Percentiles rank a stretch among this genome's conserved stretches.
phyloP scores from a whole-genome alignment of 306 rosid genomes.

The Inga leiocalycina region DNA sequence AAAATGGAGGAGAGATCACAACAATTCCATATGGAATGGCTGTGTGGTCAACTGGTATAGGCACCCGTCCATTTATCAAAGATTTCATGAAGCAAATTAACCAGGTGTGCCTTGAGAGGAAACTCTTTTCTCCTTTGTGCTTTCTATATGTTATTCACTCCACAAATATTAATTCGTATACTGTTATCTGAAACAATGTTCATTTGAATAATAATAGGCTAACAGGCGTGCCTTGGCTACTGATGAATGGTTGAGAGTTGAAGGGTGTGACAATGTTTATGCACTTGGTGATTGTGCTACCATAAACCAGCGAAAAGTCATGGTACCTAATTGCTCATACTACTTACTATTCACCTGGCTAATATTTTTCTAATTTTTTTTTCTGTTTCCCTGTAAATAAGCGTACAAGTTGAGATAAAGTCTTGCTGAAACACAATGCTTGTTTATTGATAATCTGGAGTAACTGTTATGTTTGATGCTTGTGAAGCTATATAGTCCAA shows the following conservation, averaged over 20 bases:
- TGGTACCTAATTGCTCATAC: slow-evolving; percentile 48
- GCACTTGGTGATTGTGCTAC: slow-evolving; percentile 98
- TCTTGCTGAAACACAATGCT: neutral
- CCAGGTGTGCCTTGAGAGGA: slow-evolving; percentile 62
- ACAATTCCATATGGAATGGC: slow-evolving; percentile 90
- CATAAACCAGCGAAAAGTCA: slow-evolving; percentile 95
- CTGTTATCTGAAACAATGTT: neutral
- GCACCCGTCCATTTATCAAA: slow-evolving; percentile 83
- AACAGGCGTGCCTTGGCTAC: slow-evolving; percentile 93
- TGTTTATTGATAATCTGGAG: neutral
- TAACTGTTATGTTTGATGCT: neutral
- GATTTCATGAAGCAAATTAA: slow-evolving; percentile 89
- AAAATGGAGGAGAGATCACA: slow-evolving; percentile 68
- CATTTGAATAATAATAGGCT: slow-evolving; percentile 50
- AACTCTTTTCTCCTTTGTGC: slow-evolving; percentile 11
- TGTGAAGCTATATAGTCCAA: neutral
- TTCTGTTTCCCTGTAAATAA: neutral
- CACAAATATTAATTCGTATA: neutral
- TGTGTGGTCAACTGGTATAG: slow-evolving; percentile 97
- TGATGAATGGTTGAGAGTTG: slow-evolving; percentile 98
- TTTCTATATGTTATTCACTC: neutral
- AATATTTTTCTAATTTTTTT: neutral
- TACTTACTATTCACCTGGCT: neutral
- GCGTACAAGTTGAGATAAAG: neutral
- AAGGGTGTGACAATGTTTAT: slow-evolving; percentile 77